Base-by-base conservation (phyloP, 2,329 filamentous ascomycete species). In the Sporothrix phasma region DNA sequence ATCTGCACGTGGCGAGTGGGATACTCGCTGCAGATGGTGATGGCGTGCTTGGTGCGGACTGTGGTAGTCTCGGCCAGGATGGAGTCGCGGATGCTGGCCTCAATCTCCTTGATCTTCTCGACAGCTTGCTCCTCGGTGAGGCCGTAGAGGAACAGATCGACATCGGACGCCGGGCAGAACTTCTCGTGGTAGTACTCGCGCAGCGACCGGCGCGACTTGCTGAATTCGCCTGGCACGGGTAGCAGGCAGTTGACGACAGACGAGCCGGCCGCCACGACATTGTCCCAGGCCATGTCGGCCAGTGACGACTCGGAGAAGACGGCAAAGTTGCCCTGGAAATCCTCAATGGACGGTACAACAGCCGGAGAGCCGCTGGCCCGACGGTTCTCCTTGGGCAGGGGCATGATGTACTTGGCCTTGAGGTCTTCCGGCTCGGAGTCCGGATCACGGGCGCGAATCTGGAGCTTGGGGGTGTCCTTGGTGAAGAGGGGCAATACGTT, bases 141-240 rank as follows among this genome's bases (percentile, higher is more conserved):
- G 0, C 87, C 90, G 70, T 94, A 93, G 34, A 96, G 76, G 72
- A 96, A 96, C 2, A 96, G 80, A 72, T 95, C 91, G 10, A 96
- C 88, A 73, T 96, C 91, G 3, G 89, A 93, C 1, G 90, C 90
- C 0, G 90, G 90, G 11, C 88, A 89, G 67, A 93, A 83, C 66
- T 86, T 84, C 70, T 92, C 85, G 70, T 95, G 91, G 69, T 93
- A 96, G 73, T 91, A 95, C 75, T 87, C 78, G 72, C 87, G 78
- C 68, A 87, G 76, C 66, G 79, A 79, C 62, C 83, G 80, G 77
- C 89, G 89, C 53, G 84, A 87, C 37, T 77, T 75, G 58, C 79
- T 81, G 73, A 85, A 84, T 66, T 84, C 75, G 2, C 82, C 75
- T 5, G 87, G 87, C 5, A 90, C 84, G 0, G 90, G 88, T 15